Conservation (phyloP, 2,329 filamentous ascomycete genomes). For the Biscogniauxia marginata region DNA sequence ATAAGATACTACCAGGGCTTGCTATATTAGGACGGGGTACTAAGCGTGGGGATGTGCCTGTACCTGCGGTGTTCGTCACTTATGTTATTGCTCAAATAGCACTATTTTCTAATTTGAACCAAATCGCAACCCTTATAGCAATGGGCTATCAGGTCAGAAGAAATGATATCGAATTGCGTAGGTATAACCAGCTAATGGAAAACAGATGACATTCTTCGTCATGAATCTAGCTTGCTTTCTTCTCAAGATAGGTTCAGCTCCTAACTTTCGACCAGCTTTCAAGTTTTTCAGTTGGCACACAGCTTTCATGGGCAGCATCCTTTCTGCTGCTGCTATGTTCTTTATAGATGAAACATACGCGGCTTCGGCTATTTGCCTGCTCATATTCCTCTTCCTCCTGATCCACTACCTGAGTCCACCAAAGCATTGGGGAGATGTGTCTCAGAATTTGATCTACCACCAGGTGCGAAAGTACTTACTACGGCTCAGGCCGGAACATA, state of each 20-base stretch:
- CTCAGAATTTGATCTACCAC: conserved; percentile 81
- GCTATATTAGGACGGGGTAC: conserved; percentile 73
- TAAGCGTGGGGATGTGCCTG: conserved; percentile 69
- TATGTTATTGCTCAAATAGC: conserved; percentile 75
- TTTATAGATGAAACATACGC: conserved; percentile 85
- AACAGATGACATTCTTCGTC: conserved; percentile 80
- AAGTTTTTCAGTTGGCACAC: conserved; percentile 88
- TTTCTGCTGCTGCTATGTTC: conserved; percentile 81
- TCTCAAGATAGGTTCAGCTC: conserved; percentile 81
- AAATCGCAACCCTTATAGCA: conserved; percentile 84
- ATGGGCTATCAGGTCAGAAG: conserved; percentile 74
- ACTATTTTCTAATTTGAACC: conserved; percentile 80
- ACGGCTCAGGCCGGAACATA: conserved; percentile 80
- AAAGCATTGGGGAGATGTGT: conserved; percentile 88
- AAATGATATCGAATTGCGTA: neutral
- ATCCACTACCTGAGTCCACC: conserved; percentile 85
- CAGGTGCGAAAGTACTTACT: conserved; percentile 87
- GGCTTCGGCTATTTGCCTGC: conserved; percentile 67
- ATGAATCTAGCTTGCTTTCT: conserved; percentile 87
- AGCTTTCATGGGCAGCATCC: conserved; percentile 69
- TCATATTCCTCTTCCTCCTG: conserved; percentile 75
- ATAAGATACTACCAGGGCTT: conserved; percentile 75
- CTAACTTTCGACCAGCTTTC: conserved; percentile 85
- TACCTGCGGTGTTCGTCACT: conserved; percentile 73
- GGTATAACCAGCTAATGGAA: conserved; percentile 11